phyloP scores from a whole-genome alignment of 2,329 filamentous ascomycete species.

The Westerdykella aurantiaca region DNA sequence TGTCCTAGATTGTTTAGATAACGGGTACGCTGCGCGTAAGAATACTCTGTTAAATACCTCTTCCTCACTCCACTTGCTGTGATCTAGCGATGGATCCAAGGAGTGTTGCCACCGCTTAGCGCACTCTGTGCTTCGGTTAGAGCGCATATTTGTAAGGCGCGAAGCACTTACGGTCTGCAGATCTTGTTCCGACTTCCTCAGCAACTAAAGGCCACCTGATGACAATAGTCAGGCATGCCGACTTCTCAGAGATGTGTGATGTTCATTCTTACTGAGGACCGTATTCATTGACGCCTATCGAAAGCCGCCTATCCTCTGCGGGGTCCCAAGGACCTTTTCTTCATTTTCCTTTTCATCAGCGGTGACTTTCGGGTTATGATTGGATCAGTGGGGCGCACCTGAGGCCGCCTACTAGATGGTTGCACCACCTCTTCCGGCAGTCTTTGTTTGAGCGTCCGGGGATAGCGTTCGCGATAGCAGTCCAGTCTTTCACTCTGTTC shows the following conservation, averaged over 20 bases:
- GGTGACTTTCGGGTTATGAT: too few species aligned
- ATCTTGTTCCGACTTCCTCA: slow-evolving; percentile 21
- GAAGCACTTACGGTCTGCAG: slow-evolving; percentile 20
- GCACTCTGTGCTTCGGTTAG: slow-evolving; percentile 21
- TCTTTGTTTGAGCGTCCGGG: slow-evolving; percentile 9
- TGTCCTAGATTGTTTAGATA: slow-evolving; percentile 2
- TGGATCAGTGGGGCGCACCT: too few species aligned
- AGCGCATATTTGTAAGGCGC: not conserved
- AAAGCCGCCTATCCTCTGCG: slow-evolving; percentile 11
- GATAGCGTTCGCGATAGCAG: slow-evolving; percentile 1
- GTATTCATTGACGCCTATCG: slow-evolving; percentile 15
- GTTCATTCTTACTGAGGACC: slow-evolving; percentile 17
- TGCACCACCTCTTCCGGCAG: slow-evolving; percentile 8
- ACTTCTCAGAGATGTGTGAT: not conserved
- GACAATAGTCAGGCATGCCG: not conserved
- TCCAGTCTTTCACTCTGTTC: slow-evolving; percentile 3
- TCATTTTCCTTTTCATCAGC: too few species aligned
- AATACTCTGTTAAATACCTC: slow-evolving; percentile 7
- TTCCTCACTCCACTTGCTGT: slow-evolving; percentile 14
- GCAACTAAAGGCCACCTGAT: slow-evolving; percentile 31
- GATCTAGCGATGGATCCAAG: slow-evolving; percentile 28
- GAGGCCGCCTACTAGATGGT: slow-evolving; percentile 14
- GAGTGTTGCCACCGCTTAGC: slow-evolving; percentile 35
- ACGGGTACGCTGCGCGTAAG: not conserved
- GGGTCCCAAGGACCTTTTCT: slow-evolving; percentile 28